Base-by-base conservation (phyloP, 345 rosid species). In the Eucalyptus virginea region DNA sequence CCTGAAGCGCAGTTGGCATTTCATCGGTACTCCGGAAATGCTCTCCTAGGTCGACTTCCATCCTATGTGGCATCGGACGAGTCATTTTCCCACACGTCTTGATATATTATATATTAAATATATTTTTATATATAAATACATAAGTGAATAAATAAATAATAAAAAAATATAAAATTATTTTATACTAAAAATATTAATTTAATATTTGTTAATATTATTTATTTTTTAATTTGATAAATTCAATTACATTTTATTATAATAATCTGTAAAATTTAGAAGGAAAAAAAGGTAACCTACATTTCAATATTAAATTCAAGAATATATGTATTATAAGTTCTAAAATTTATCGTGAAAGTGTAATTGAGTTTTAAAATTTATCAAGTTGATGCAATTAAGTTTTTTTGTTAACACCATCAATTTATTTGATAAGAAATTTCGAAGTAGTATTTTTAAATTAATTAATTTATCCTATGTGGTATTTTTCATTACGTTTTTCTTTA, bases 371-470 rank as follows among this genome's bases (percentile, higher is more conserved):
- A 50, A 50, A 50, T 16, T 50, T 1, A 50, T 50, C 1, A 50
- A 50, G 2, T 50, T 16, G 19, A 0, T 16, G 0, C 0, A 49
- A 50, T 16, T 0, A 0, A 50, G 3, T 6, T 0, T 0, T 50
- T 50, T 50, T 0, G 7, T 50, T 50, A 50, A 16, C 0, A 6
- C 0, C 0, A 0, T 50, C 19, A 50, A 2, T 16, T 50, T 50
- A 0, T 50, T 49, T 50, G 2, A 50, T 0, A 0, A 50, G 2
- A 15, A 50, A 15, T 50, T 6, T 0, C 1, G 1, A 51, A 7
- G 56, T 7, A 51, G 23, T 1, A 51, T 17, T 51, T 50, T 51
- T 0, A 51, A 18, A 18, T 51, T 52, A 3, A 51, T 52, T 18
- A 0, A 51, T 51, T 51, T 18, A 17, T 51, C 56, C 0, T 7